Conservation (phyloP, 108 stramenopile genomes). For the Phaeodactylum tricornutum region DNA sequence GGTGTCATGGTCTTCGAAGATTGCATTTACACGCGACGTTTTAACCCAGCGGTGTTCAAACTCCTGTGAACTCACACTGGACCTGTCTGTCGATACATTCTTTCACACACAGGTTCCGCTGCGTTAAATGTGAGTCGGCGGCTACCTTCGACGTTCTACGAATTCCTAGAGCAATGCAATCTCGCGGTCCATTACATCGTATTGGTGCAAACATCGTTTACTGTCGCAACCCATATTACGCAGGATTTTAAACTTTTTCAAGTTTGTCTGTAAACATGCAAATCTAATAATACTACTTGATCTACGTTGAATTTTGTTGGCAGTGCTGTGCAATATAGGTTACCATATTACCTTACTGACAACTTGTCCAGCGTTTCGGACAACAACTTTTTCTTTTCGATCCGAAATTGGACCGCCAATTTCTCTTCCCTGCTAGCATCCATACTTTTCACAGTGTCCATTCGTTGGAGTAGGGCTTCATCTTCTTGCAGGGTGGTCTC, state of each 20-base stretch:
- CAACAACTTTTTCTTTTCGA: slow-evolving; percentile 78
- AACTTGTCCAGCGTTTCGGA: slow-evolving; percentile 45
- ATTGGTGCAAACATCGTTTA: too few relatives aligned
- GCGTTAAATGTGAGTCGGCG: too few relatives aligned
- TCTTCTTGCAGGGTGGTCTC: slow-evolving; percentile 70
- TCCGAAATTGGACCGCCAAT: slow-evolving; percentile 57
- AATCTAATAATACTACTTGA: too few relatives aligned
- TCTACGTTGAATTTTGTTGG: too few relatives aligned
- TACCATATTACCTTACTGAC: background rate
- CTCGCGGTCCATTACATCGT: too few relatives aligned
- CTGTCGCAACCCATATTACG: too few relatives aligned
- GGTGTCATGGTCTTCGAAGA: slow-evolving; percentile 73
- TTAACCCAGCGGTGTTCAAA: slow-evolving; percentile 34
- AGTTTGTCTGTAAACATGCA: too few relatives aligned
- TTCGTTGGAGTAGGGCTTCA: slow-evolving; percentile 36
- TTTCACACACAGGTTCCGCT: background rate
- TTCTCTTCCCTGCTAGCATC: slow-evolving; percentile 31
- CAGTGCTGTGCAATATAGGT: background rate
- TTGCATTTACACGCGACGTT: slow-evolving; percentile 28
- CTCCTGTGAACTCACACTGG: slow-evolving; percentile 31
- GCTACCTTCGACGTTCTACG: too few relatives aligned
- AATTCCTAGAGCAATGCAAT: too few relatives aligned
- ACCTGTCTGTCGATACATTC: slow-evolving; percentile 64
- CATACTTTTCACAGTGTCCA: slow-evolving; percentile 13
- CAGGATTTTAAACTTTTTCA: too few relatives aligned